A percentile compares a stretch with the other conserved stretches of the same genome.
Evolutionary conservation across 306 rosid species (phyloP).

Genomic region (Sphenostylis stenocarpa): DNA sequence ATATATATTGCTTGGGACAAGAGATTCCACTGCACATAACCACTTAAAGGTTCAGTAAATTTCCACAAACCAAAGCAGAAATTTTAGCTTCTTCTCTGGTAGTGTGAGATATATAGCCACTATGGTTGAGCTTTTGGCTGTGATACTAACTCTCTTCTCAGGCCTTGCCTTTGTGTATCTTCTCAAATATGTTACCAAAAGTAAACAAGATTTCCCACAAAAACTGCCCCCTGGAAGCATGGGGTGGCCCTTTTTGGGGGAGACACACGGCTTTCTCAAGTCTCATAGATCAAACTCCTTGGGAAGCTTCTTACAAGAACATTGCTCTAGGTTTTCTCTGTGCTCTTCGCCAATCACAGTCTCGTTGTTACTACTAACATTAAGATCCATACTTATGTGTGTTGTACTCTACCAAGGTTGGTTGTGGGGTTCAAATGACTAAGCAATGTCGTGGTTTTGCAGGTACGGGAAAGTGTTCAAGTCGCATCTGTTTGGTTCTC

Average conservation of each 20-base stretch:
- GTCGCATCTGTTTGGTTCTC: conserved; percentile 70
- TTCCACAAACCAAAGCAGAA: not conserved
- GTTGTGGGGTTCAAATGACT: not conserved
- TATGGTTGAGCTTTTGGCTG: conserved; percentile 35
- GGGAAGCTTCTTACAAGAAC: conserved; percentile 63
- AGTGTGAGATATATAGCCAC: conserved; percentile 7
- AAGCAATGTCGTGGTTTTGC: conserved; percentile 23
- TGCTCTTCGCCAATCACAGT: not conserved
- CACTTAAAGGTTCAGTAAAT: not conserved
- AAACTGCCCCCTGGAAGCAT: conserved; percentile 61
- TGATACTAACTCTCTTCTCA: conserved; percentile 32
- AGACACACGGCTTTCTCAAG: conserved; percentile 66
- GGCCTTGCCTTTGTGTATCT: conserved; percentile 42
- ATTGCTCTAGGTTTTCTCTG: conserved; percentile 43
- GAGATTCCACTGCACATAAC: not conserved
- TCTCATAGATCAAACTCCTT: conserved; percentile 66
- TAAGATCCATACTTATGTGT: not conserved
- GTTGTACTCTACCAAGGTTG: not conserved
- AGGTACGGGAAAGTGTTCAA: conserved; percentile 84
- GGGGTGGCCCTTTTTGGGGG: conserved; percentile 75
- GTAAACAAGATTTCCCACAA: not conserved
- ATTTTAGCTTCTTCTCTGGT: conserved; percentile 6
- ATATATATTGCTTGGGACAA: not conserved
- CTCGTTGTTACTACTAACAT: not conserved
- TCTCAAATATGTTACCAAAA: conserved; percentile 32